Conservation (phyloP, 1,284 basidiomycete genomes). For the Anthracocystis panici-leucophaei region DNA sequence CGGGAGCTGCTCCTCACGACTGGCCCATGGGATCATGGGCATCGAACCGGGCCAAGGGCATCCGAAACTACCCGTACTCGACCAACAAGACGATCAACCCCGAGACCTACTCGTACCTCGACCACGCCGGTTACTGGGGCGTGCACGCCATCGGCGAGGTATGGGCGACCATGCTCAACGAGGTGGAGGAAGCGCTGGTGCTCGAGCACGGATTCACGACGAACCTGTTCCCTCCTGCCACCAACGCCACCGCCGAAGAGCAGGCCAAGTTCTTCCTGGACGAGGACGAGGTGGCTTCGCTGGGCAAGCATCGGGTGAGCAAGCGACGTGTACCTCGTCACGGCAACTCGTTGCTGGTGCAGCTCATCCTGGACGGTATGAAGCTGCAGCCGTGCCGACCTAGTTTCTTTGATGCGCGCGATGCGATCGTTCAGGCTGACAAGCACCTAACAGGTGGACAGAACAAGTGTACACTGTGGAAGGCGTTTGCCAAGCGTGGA, state of each 20-base stretch:
- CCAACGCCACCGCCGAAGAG: conserved; percentile 48
- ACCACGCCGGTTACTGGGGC: conserved; percentile 78
- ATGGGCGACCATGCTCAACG: conserved; percentile 94
- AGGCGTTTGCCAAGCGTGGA: conserved; percentile 84
- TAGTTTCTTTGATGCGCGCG: conserved; percentile 87
- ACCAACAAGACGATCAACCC: conserved; percentile 82
- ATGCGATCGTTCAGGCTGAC: conserved; percentile 95
- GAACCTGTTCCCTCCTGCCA: conserved; percentile 53
- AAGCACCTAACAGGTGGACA: conserved; percentile 88
- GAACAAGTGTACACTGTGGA: conserved; percentile 91
- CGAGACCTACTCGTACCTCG: conserved; percentile 93
- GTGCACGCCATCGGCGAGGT: conserved; percentile 90
- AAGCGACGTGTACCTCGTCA: conserved; percentile 83
- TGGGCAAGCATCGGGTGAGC: conserved; percentile 72
- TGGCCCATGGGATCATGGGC: conserved; percentile 92
- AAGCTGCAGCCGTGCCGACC: conserved; percentile 94
- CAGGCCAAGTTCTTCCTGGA: conserved; percentile 49
- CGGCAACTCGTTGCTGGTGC: conserved; percentile 87
- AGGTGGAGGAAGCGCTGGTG: conserved; percentile 59
- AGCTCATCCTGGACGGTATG: conserved; percentile 91
- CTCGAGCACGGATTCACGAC: conserved; percentile 56
- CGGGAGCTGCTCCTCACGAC: conserved; percentile 71
- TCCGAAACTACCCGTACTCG: conserved; percentile 79
- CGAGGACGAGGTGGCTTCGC: conserved; percentile 53
- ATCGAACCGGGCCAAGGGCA: conserved; percentile 80